These are phyloP conservation scores for Paramecium caudatum DNA, from an alignment of 73 alveolate species.

Conservation along the genomic window DNA sequence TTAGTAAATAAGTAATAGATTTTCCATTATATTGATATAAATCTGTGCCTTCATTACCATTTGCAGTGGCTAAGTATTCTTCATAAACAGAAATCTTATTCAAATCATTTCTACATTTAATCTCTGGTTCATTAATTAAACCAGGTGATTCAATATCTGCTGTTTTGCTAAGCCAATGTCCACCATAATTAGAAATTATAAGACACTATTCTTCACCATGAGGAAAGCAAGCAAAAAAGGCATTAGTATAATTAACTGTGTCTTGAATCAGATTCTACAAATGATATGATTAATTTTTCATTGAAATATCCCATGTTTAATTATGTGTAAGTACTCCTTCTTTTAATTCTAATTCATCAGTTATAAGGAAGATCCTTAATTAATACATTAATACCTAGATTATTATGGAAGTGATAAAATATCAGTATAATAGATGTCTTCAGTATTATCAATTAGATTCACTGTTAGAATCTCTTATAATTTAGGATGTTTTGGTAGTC, in stretches of 20 bases:
- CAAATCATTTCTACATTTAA: not conserved
- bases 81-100: slow-evolving; percentile 13
- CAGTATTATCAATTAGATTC: slow-evolving; percentile 1
- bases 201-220: not conserved
- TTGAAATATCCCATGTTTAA: not conserved
- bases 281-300: not conserved
- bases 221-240: slow-evolving; percentile 28
- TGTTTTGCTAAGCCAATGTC: not conserved
- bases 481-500: slow-evolving; percentile 68
- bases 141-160: not conserved
- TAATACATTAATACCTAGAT: not conserved
- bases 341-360: slow-evolving; percentile 25
- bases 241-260: slow-evolving; percentile 1
- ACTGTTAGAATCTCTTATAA: slow-evolving; percentile 12
- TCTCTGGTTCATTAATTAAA: slow-evolving; percentile 2
- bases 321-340: not conserved
- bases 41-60: slow-evolving; percentile 55
- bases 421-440: slow-evolving; percentile 9
- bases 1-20: not conserved
- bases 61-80: not conserved
- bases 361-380: not conserved
- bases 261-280: not conserved
- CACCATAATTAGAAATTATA: slow-evolving; percentile 4
- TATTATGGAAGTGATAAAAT: not conserved
- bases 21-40: not conserved